Evolutionary conservation across 805 yeast genomes (phyloP), one percentile per base, ranked within the genome.

Genomic region (Ogataea pignaliae): DNA sequence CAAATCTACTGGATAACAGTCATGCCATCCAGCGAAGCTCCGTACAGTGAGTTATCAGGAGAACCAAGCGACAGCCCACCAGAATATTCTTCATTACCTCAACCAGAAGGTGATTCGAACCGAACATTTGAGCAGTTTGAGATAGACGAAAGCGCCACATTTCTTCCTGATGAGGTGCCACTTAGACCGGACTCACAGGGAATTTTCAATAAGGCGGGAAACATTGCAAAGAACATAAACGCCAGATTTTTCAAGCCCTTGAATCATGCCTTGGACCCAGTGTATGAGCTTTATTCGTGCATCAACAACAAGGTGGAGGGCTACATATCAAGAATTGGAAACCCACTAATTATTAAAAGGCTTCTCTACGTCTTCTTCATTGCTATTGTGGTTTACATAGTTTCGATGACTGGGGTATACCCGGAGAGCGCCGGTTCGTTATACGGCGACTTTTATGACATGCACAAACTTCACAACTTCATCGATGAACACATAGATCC

Each of bases 291-390:
- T 3, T 72, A 71, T 50, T 59, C 63, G 38, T 70, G 61, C 44
- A 50, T 72, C 37, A 63, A 63, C 42, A 63, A 67, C 34, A 71
- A 73, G 41, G 66, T 79, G 42, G 96, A 90, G 53, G 63, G 68
- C 29, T 63, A 71, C 26, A 63, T 91, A 11, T 70, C 81, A 15
- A 76, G 76, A 47, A 53, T 86, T n/a, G 96, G 97, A 4, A 88
- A 90, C 58, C 97, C 97, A 3, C 64, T 88, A 39, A 84, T 91
- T 26, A 79, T 90, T 26, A 84, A 85, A 53, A 70, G 98, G 35
- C 69, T 90, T 34, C 62, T 86, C 3, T 88, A 88, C 55, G 85
- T 91, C 10, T 55, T 81, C 2, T 58, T 83, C 39, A 76, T 88
- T 52, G 77, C 88, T n/a, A 46, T 66, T 0, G 54, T 83, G 4